Conservation (phyloP, 2,329 filamentous ascomycete genomes). For the Talaromyces sp. region DNA sequence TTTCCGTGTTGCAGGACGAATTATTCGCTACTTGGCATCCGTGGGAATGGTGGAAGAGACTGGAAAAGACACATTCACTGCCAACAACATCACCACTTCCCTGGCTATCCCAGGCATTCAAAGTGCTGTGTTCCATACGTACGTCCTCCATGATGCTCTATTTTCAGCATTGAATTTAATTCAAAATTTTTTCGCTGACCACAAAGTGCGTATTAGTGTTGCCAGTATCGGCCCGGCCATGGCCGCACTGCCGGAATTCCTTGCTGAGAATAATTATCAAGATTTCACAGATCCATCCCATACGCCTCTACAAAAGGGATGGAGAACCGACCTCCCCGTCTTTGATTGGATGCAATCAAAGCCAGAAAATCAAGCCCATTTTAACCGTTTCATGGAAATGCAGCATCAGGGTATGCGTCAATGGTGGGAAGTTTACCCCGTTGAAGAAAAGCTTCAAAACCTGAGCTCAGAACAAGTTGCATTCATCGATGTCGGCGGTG, state of each 20-base stretch:
- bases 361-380: background rate
- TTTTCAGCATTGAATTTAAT: background rate
- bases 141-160: background rate
- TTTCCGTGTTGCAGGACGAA: conserved; percentile 8
- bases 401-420: conserved; percentile 1
- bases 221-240: background rate
- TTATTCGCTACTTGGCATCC: conserved; percentile 22
- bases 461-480: background rate
- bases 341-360: background rate
- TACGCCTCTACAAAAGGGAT: background rate
- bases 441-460: background rate
- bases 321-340: background rate
- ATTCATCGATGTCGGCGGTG: conserved; percentile 5
- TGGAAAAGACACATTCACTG: conserved; percentile 12
- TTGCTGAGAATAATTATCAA: background rate
- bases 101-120: conserved; percentile 12
- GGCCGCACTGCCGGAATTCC: background rate
- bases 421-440: background rate
- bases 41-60: conserved; percentile 12
- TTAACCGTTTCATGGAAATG: conserved; percentile 2
- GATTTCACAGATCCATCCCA: background rate
- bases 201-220: background rate
- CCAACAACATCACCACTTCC: conserved; percentile 15
- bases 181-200: background rate
- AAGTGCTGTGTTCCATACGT: conserved; percentile 16